These are phyloP conservation scores for Carpinus viminea DNA, from an alignment of 306 rosid genomes.

Conservation along the genomic window DNA sequence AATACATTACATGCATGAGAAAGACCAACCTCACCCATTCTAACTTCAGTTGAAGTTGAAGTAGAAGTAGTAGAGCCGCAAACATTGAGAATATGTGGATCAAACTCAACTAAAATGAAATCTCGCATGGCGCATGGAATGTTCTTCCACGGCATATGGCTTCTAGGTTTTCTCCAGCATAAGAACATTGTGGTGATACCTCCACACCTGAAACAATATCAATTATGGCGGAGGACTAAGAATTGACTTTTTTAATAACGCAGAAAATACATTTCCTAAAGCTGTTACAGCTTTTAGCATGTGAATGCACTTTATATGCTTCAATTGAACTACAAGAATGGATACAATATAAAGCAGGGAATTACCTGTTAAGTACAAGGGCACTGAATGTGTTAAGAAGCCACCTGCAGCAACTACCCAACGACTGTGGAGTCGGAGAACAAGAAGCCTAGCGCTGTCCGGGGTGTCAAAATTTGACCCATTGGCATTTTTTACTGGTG, in stretches of 20 bases:
- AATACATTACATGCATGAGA: slow-evolving; percentile 26
- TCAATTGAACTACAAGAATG: background rate
- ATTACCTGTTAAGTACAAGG: slow-evolving; percentile 88
- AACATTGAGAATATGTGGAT: background rate
- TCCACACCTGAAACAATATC: slow-evolving; percentile 71
- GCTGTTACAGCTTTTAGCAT: background rate
- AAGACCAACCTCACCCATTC: slow-evolving; percentile 27
- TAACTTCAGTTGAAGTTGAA: slow-evolving; percentile 16
- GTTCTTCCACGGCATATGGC: slow-evolving; percentile 97
- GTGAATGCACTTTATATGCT: background rate
- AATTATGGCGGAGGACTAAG: slow-evolving; percentile 22
- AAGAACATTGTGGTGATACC: slow-evolving; percentile 95
- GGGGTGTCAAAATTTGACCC: slow-evolving; percentile 95
- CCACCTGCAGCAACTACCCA: slow-evolving; percentile 99
- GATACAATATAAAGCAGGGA: background rate
- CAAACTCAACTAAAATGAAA: slow-evolving; percentile 58
- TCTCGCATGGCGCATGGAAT: slow-evolving; percentile 97
- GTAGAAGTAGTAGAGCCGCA: slow-evolving; percentile 30
- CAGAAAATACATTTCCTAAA: background rate
- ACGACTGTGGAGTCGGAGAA: slow-evolving; percentile 94
- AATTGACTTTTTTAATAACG: slow-evolving; percentile 11
- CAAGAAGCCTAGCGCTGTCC: slow-evolving; percentile 90
- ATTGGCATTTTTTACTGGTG: slow-evolving; percentile 92
- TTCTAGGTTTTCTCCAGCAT: slow-evolving; percentile 90
- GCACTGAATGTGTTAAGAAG: slow-evolving; percentile 97